Evolutionary conservation across 148 eudicot species (phyloP), one percentile per base, ranked within the genome.

Genomic region (Euryodendron excelsum): DNA sequence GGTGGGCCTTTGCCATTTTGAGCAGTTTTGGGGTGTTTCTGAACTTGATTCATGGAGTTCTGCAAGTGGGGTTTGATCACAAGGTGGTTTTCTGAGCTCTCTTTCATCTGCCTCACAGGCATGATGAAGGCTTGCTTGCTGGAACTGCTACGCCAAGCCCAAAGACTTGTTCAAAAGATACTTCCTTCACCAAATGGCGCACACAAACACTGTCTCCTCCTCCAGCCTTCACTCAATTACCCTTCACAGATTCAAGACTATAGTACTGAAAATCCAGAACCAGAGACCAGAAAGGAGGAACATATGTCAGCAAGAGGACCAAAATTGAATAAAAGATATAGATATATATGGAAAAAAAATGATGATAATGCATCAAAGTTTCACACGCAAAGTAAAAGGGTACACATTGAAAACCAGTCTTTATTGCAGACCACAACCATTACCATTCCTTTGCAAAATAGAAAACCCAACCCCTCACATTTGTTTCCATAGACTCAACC

Each of bases 91-190:
- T 90, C 91, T 78, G 86, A 83, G 78, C 81, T 76, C 77, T 90
- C 93, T 73, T 86, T 90, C 88, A 85, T 82, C 78, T 84, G 93
- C 89, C 91, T 86, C 53, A 83, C 83, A 61, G 93, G 93, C 93
- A 90, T 90, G 88, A 53, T 85, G 82, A 87, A 82, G 83, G 37
- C 52, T 77, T 59, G 30, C 23, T 56, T 60, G 21, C 33, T 74
- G 21, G 13, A 68, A 47, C 25, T 28, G 71, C 41, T 56, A 28
- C 44, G 2, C 9, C 1, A 41, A 17, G 34, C 39, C 15, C 53
- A 60, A 63, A 78, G 14, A 13, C 23, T 37, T 37, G 27, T 55
- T 27, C 73, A 47, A 69, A 37, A 58, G 47, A 34, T 20, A n/a
- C 44, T 9, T 78, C 74, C 64, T 79, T 76, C 73, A 62, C 80